Conservation (phyloP, 257 asterid species). For the Solanum sitiens region DNA sequence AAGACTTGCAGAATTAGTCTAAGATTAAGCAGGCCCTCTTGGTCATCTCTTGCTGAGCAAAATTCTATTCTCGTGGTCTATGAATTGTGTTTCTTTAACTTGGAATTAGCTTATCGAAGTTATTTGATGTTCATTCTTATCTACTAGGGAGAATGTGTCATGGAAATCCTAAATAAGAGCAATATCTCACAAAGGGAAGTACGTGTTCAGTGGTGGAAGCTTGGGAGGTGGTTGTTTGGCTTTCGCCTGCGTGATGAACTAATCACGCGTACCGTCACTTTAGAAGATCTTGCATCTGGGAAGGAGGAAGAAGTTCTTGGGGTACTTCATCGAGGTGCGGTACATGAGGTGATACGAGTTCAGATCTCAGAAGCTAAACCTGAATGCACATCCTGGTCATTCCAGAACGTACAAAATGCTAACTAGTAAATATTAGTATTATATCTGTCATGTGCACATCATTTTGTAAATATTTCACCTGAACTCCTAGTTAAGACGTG, state of each 20-base stretch:
- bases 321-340: conserved; percentile 71
- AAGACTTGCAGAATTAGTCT: neutral
- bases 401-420: conserved; percentile 22
- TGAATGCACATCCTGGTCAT: conserved; percentile 38
- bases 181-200: conserved; percentile 54
- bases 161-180: conserved; percentile 33
- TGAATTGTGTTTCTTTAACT: neutral
- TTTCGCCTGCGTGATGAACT: conserved; percentile 58
- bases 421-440: neutral
- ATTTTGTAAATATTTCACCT: neutral
- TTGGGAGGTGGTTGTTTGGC: conserved; percentile 75
- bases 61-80: neutral
- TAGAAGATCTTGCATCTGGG: conserved; percentile 33
- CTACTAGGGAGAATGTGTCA: conserved; percentile 32
- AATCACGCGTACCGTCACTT: conserved; percentile 30
- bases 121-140: neutral
- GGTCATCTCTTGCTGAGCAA: neutral
- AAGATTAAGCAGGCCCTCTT: neutral
- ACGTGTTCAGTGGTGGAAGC: conserved; percentile 83
- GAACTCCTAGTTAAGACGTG: neutral
- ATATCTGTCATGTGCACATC: neutral
- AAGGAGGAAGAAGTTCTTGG: conserved; percentile 47
- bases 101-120: neutral
- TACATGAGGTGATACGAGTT: conserved; percentile 74
- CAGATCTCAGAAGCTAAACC: conserved; percentile 51